Conservation (phyloP, 129 eudicot species). For the Ambrosia artemisiifolia region DNA sequence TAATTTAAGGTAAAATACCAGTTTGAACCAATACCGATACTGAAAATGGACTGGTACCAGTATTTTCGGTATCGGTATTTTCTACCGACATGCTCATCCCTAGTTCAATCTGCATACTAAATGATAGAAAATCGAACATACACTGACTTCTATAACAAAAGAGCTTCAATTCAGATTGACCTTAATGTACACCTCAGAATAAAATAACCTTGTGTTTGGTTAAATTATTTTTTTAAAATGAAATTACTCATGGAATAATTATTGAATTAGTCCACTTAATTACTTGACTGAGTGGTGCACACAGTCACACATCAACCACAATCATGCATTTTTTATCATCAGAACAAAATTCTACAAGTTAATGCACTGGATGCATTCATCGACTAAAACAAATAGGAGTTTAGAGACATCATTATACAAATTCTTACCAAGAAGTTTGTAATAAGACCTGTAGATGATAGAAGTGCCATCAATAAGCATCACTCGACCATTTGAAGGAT, state of each 20-base stretch:
- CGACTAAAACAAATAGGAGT: conserved; percentile 3
- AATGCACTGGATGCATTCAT: background rate
- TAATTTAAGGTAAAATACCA: too few relatives aligned
- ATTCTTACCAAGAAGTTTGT: conserved; percentile 74
- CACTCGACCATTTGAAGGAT: conserved; percentile 72
- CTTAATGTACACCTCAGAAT: background rate
- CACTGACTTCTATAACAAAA: background rate
- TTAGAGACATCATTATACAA: background rate
- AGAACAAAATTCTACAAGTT: background rate
- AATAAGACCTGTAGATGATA: conserved; percentile 86
- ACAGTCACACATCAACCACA: background rate
- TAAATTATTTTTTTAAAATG: background rate
- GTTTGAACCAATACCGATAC: too few relatives aligned
- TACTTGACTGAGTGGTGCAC: conserved; percentile 2
- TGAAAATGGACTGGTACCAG: too few relatives aligned
- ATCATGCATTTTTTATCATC: too few relatives aligned
- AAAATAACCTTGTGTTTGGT: conserved; percentile 1
- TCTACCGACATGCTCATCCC: too few relatives aligned
- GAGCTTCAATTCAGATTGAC: background rate
- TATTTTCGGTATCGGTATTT: too few relatives aligned
- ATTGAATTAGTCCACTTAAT: background rate
- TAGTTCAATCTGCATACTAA: conserved; percentile 7
- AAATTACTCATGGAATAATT: background rate
- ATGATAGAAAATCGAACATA: conserved; percentile 1
- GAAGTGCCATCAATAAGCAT: conserved; percentile 98